Conservation (phyloP, 2,329 filamentous ascomycete genomes). For the Exophiala alcalophila region DNA sequence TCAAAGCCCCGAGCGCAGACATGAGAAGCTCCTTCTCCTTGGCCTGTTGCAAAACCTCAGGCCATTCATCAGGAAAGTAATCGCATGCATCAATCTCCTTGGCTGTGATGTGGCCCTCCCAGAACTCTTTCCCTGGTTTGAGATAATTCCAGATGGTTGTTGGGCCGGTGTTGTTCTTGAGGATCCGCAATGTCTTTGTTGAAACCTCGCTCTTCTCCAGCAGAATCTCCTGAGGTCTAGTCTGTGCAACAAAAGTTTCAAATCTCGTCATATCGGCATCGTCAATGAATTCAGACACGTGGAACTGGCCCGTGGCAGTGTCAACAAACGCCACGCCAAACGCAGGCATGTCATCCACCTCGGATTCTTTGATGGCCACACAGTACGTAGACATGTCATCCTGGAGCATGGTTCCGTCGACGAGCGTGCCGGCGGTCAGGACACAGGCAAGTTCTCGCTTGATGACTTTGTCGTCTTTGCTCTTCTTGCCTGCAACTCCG, state of each 20-base stretch:
- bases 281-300: slow-evolving; percentile 85
- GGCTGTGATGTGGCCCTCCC: slow-evolving; percentile 76
- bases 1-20: slow-evolving; percentile 83
- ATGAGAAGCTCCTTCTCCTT: slow-evolving; percentile 78
- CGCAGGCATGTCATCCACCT: slow-evolving; percentile 68
- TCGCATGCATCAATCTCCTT: slow-evolving; percentile 75
- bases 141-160: slow-evolving; percentile 95
- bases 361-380: slow-evolving; percentile 82
- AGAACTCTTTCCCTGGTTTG: slow-evolving; percentile 84
- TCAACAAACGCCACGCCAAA: slow-evolving; percentile 95
- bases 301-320: slow-evolving; percentile 92
- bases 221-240: slow-evolving; percentile 79
- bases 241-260: slow-evolving; percentile 94
- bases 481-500: slow-evolving; percentile 41
- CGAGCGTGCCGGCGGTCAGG: slow-evolving; percentile 85
- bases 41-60: slow-evolving; percentile 66
- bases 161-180: slow-evolving; percentile 92
- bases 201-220: slow-evolving; percentile 85
- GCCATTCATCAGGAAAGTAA: slow-evolving; percentile 84
- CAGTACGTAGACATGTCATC: slow-evolving; percentile 97
- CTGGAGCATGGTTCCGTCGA: slow-evolving; percentile 94
- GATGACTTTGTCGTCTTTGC: slow-evolving; percentile 88
- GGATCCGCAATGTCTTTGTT: slow-evolving; percentile 81
- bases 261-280: slow-evolving; percentile 94
- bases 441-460: slow-evolving; percentile 86